A percentile compares a stretch with the other conserved stretches of the same genome.
Evolutionary conservation across 805 yeast species (phyloP).

Genomic region (Saccharomycopsis sp.): DNA sequence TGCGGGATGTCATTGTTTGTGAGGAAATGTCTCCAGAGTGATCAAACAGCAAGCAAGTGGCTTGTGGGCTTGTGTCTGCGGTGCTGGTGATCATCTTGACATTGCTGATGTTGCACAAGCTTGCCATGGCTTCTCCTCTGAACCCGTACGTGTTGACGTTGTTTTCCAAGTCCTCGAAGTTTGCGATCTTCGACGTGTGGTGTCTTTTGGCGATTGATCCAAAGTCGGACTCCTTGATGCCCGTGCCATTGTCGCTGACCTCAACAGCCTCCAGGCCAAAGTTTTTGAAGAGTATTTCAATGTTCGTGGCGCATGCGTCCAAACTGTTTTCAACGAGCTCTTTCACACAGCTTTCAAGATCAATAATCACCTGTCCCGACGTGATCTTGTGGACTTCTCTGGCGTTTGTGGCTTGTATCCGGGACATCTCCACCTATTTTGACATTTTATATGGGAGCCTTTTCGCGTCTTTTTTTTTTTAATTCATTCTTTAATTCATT

Average conservation of each 20-base stretch:
- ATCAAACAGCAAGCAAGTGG: conserved; percentile 46
- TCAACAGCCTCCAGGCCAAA: conserved; percentile 69
- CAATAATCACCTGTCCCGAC: too few species aligned
- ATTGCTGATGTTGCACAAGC: conserved; percentile 49
- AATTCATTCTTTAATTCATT: too few species aligned
- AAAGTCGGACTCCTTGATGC: conserved; percentile 47
- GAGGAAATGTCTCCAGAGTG: conserved; percentile 41
- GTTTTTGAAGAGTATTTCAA: conserved; percentile 61
- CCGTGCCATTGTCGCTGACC: conserved; percentile 59
- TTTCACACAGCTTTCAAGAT: conserved; percentile 66
- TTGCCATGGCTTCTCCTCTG: conserved; percentile 74
- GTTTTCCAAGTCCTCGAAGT: conserved; percentile 40
- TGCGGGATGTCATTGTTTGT: conserved; percentile 39
- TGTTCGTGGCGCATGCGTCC: conserved; percentile 63
- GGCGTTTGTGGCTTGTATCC: too few species aligned
- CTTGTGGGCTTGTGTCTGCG: conserved; percentile 42
- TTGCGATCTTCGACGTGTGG: conserved; percentile 54
- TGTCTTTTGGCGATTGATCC: conserved; percentile 48
- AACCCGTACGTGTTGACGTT: conserved; percentile 56
- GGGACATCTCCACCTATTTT: too few species aligned
- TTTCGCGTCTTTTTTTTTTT: too few species aligned
- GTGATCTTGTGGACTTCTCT: too few species aligned
- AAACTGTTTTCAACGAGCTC: conserved; percentile 82
- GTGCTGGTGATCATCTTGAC: conserved; percentile 44
- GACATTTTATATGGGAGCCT: too few species aligned